These are phyloP conservation scores for Termitomyces sp. DNA, from an alignment of 1,284 basidiomycete species.

Conservation along the genomic window DNA sequence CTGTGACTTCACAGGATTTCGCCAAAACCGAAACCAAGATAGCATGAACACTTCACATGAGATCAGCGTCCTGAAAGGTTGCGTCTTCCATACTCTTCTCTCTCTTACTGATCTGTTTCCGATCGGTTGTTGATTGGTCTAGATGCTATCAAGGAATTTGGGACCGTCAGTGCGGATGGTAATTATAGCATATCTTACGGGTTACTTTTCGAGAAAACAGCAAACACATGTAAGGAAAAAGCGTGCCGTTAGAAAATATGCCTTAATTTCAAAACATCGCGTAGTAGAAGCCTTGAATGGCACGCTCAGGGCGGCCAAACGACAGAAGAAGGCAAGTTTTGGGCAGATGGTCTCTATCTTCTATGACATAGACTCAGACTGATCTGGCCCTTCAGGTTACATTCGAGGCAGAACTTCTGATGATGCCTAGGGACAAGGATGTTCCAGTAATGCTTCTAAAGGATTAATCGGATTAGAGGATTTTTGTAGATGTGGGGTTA, in stretches of 20 bases:
- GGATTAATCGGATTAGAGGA: constrained; percentile 6
- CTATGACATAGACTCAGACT: not conserved
- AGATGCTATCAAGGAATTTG: constrained; percentile 40
- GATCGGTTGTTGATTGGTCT: not conserved
- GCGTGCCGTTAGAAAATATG: not conserved
- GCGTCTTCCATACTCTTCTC: not conserved
- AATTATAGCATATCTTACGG: constrained; percentile 34
- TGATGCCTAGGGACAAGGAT: constrained; percentile 44
- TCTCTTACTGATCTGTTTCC: not conserved
- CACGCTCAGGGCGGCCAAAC: constrained; percentile 38
- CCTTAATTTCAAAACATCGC: not conserved
- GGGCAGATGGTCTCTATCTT: not conserved
- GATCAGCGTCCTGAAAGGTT: constrained; percentile 30
- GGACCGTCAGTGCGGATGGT: constrained; percentile 31
- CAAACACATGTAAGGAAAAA: constrained; percentile 32
- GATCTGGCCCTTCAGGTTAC: constrained; percentile 27
- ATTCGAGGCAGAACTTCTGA: constrained; percentile 38
- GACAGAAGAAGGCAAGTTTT: constrained; percentile 36
- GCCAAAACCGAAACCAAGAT: not conserved
- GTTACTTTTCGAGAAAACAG: constrained; percentile 39
- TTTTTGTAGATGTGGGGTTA: not conserved
- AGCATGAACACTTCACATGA: constrained; percentile 30
- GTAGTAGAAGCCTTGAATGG: constrained; percentile 43
- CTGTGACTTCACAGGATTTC: not conserved
- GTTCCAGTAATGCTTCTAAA: constrained; percentile 35